These are phyloP conservation scores for Maudiozyma pseudohumilis DNA, from an alignment of 805 yeast genomes.

Conservation along the genomic window DNA sequence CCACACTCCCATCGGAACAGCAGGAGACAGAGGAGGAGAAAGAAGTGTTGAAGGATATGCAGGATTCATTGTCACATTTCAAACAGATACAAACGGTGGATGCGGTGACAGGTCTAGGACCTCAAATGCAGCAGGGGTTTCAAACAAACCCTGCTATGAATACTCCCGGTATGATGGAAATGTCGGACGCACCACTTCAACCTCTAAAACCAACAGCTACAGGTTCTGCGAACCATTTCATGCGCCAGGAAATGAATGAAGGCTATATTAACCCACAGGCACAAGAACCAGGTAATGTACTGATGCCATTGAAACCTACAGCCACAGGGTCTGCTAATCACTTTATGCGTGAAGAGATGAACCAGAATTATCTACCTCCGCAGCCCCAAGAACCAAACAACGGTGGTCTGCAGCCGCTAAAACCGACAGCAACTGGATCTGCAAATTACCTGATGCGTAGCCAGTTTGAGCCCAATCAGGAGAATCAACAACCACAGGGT, in stretches of 20 bases:
- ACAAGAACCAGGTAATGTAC: constrained; percentile 1
- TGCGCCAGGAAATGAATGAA: constrained; percentile 18
- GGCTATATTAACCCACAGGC: neutral
- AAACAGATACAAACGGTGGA: constrained; percentile 66
- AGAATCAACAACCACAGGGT: neutral
- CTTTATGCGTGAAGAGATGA: constrained; percentile 3
- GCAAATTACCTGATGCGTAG: constrained; percentile 29
- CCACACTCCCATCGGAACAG: constrained; percentile 25
- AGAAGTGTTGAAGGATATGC: constrained; percentile 64
- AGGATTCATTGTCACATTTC: constrained; percentile 63
- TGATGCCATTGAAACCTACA: constrained; percentile 29
- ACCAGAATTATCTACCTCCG: neutral
- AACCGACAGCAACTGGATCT: constrained; percentile 35
- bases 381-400: neutral
- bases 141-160: neutral
- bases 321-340: constrained; percentile 27
- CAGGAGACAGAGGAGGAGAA: constrained; percentile 51
- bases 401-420: constrained; percentile 16
- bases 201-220: constrained; percentile 29
- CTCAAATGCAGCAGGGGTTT: neutral
- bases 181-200: constrained; percentile 18
- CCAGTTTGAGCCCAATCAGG: constrained; percentile 8
- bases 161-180: neutral
- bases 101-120: constrained; percentile 29
- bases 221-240: constrained; percentile 27